Conservation (phyloP, 495 filamentous ascomycete species). For the Xylaria sp. region DNA sequence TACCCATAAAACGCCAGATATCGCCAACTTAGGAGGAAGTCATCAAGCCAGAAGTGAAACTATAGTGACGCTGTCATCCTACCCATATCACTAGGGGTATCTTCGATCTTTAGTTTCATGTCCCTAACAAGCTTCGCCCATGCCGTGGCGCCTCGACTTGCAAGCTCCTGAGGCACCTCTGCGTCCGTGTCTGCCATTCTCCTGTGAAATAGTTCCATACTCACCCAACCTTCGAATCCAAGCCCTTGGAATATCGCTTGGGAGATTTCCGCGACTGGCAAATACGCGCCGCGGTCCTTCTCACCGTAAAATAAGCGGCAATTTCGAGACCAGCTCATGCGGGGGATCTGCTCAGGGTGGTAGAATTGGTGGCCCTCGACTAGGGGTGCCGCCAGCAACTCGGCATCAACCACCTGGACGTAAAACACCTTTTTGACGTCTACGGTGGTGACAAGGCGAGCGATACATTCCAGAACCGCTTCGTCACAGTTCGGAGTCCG, state of each 20-base stretch:
- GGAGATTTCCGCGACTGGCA: constrained; percentile 71
- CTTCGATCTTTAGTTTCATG: constrained; percentile 57
- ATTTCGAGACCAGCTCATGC: constrained; percentile 86
- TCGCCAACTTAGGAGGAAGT: background rate
- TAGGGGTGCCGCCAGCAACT: constrained; percentile 65
- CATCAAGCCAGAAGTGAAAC: background rate
- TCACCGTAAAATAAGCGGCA: constrained; percentile 80
- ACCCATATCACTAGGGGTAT: background rate
- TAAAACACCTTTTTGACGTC: constrained; percentile 77
- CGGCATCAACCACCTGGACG: constrained; percentile 81
- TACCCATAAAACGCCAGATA: constrained; percentile 8
- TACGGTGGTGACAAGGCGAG: constrained; percentile 61
- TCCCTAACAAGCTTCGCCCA: constrained; percentile 67
- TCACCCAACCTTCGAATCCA: constrained; percentile 79
- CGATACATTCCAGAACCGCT: constrained; percentile 63
- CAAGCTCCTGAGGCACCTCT: constrained; percentile 67
- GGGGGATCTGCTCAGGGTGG: constrained; percentile 63
- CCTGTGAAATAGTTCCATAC: constrained; percentile 77
- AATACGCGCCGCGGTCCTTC: constrained; percentile 70
- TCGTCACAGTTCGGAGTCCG: constrained; percentile 63
- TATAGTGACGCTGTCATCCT: constrained; percentile 25
- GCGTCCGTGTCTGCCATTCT: constrained; percentile 61
- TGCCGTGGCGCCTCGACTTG: constrained; percentile 64
- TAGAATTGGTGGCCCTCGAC: constrained; percentile 69
- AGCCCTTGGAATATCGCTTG: constrained; percentile 67